These are phyloP conservation scores for Cunninghamia lanceolata DNA, from an alignment of 75 land plant genomes.

Conservation along the genomic window DNA sequence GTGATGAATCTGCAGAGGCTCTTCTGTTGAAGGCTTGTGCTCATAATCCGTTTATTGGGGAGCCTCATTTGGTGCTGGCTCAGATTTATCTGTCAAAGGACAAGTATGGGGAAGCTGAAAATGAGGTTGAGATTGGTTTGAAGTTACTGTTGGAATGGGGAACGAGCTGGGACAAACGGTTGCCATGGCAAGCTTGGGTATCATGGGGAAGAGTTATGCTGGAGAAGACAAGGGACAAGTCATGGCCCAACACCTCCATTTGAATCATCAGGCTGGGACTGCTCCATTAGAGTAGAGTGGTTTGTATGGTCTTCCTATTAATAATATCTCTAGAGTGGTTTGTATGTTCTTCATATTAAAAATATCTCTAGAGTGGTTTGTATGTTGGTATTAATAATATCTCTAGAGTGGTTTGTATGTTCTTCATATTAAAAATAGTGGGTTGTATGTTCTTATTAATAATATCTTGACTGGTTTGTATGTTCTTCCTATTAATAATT, in stretches of 20 bases:
- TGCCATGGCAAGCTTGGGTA: constrained; percentile 41
- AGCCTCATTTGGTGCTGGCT: constrained; percentile 36
- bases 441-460: too few relatives aligned
- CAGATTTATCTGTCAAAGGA: constrained; percentile 22
- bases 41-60: constrained; percentile 28
- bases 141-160: constrained; percentile 35
- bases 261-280: constrained; percentile 37
- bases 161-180: constrained; percentile 40
- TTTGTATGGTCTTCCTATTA: too few relatives aligned
- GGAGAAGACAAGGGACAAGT: constrained; percentile 23
- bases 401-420: too few relatives aligned
- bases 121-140: constrained; percentile 25
- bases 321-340: too few relatives aligned
- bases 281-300: constrained; percentile 6
- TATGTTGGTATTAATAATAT: too few relatives aligned
- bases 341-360: too few relatives aligned
- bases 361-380: too few relatives aligned
- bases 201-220: constrained; percentile 31
- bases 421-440: too few relatives aligned
- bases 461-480: too few relatives aligned
- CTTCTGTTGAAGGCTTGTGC: constrained; percentile 21
- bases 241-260: constrained; percentile 29
- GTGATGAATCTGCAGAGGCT: constrained; percentile 7
- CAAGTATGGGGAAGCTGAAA: constrained; percentile 25
- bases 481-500: too few relatives aligned